Evolutionary conservation across 169 alveolate genomes (phyloP).

Genomic region (Plasmodium billcollinsi): DNA sequence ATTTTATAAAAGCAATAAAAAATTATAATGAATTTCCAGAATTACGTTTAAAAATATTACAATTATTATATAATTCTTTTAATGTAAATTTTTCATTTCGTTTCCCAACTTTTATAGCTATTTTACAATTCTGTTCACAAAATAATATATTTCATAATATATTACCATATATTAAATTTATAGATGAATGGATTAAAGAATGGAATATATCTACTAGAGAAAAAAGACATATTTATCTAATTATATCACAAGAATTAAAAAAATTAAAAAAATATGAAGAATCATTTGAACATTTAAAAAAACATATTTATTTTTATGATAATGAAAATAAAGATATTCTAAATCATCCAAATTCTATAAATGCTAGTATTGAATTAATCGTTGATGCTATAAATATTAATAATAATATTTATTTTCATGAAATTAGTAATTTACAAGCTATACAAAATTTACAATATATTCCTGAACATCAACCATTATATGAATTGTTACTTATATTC

Average conservation of each 20-base stretch:
- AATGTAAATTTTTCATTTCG: conserved; percentile 81
- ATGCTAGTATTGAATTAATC: conserved; percentile 79
- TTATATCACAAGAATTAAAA: conserved; percentile 81
- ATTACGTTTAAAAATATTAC: conserved; percentile 79
- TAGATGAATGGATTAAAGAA: conserved; percentile 84
- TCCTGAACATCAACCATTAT: conserved; percentile 41
- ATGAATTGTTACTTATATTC: conserved; percentile 42
- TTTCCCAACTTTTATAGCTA: conserved; percentile 79
- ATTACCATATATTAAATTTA: conserved; percentile 75
- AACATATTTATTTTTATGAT: conserved; percentile 51
- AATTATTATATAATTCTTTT: conserved; percentile 83
- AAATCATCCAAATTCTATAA: conserved; percentile 66
- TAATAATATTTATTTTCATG: conserved; percentile 81
- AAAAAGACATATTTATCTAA: conserved; percentile 78
- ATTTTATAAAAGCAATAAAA: conserved; percentile 78
- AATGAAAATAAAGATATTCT: conserved; percentile 34
- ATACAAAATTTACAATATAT: conserved; percentile 76
- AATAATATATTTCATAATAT: conserved; percentile 79
- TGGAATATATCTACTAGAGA: conserved; percentile 78
- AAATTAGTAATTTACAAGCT: conserved; percentile 77
- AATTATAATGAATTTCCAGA: conserved; percentile 80
- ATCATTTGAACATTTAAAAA: conserved; percentile 64
- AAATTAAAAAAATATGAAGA: conserved; percentile 78
- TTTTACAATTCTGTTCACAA: conserved; percentile 84
- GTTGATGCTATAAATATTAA: conserved; percentile 79